A percentile compares a stretch with the other conserved stretches of the same genome.
Conservation (phyloP, 1,284 basidiomycete species). For the Trametes versicolor region DNA sequence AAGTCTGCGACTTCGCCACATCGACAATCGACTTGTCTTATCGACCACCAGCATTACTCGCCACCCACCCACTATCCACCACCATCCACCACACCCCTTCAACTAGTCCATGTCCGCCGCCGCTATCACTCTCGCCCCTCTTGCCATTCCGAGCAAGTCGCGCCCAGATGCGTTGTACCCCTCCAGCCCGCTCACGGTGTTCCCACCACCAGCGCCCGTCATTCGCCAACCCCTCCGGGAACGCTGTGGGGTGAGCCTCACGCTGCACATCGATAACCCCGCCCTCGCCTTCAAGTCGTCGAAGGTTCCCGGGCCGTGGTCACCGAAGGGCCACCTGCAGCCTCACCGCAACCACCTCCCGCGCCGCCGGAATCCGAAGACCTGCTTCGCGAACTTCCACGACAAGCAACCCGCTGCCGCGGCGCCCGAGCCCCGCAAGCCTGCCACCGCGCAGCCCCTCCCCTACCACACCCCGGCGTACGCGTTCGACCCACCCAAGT, state of each 20-base stretch:
- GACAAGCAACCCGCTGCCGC: slow-evolving; percentile 22
- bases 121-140: slow-evolving; percentile 15
- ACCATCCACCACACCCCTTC: neutral
- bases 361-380: slow-evolving; percentile 39
- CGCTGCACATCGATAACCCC: slow-evolving; percentile 35
- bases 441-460: slow-evolving; percentile 11
- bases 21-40: slow-evolving; percentile 6
- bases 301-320: slow-evolving; percentile 31
- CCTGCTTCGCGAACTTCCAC: slow-evolving; percentile 36
- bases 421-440: slow-evolving; percentile 10
- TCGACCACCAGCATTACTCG: neutral
- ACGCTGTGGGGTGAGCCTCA: slow-evolving; percentile 38
- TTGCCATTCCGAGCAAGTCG: slow-evolving; percentile 25
- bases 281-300: slow-evolving; percentile 25
- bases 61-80: neutral
- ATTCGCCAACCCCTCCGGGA: slow-evolving; percentile 35
- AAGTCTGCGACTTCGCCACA: slow-evolving; percentile 33
- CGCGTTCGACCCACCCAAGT: slow-evolving; percentile 24
- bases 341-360: slow-evolving; percentile 44
- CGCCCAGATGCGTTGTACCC: slow-evolving; percentile 32
- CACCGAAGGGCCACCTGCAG: slow-evolving; percentile 41
- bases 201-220: slow-evolving; percentile 38
- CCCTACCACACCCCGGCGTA: slow-evolving; percentile 8
- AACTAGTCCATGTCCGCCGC: slow-evolving; percentile 7
- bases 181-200: slow-evolving; percentile 37